A percentile compares a stretch with the other conserved stretches of the same genome.
These are phyloP conservation scores for Fusarium secorum DNA, from an alignment of 2,329 filamentous ascomycete genomes.

Conservation along the genomic window DNA sequence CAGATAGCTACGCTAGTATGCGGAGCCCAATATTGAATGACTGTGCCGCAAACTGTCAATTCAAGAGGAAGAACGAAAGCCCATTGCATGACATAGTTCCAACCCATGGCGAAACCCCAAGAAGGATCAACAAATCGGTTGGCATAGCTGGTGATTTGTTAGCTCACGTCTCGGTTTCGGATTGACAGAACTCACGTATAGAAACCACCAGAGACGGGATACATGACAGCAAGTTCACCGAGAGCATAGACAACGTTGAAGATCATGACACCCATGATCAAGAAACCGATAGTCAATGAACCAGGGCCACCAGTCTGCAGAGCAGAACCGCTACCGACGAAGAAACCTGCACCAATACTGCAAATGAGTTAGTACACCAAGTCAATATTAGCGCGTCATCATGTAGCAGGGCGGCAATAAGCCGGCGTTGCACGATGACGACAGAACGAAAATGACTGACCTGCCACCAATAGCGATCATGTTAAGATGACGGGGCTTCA, in stretches of 20 bases:
- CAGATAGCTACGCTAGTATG: conserved; percentile 58
- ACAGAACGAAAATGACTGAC: conserved; percentile 15
- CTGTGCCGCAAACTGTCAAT: conserved; percentile 58
- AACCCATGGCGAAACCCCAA: conserved; percentile 55
- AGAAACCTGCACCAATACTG: conserved; percentile 67
- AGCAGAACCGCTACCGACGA: conserved; percentile 64
- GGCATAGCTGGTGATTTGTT: conserved; percentile 50
- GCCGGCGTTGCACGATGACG: conserved; percentile 2
- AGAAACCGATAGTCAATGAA: conserved; percentile 57
- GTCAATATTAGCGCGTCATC: background rate
- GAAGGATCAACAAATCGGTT: conserved; percentile 65
- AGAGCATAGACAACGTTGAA: conserved; percentile 69
- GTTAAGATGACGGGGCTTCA: conserved; percentile 42
- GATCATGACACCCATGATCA: conserved; percentile 67
- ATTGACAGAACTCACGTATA: conserved; percentile 49
- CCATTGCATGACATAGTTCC: conserved; percentile 59
- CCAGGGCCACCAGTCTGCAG: conserved; percentile 45
- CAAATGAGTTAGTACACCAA: background rate
- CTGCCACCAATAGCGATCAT: conserved; percentile 43
- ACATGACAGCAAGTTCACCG: conserved; percentile 56
- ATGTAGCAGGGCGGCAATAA: conserved; percentile 1
- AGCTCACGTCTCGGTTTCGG: background rate
- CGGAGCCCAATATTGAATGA: conserved; percentile 57
- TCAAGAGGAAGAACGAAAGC: conserved; percentile 57
- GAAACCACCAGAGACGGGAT: conserved; percentile 62